A percentile compares a stretch with the other conserved stretches of the same genome.
Conservation (phyloP, 139 green algal species). For the Zygnema cylindricum region DNA sequence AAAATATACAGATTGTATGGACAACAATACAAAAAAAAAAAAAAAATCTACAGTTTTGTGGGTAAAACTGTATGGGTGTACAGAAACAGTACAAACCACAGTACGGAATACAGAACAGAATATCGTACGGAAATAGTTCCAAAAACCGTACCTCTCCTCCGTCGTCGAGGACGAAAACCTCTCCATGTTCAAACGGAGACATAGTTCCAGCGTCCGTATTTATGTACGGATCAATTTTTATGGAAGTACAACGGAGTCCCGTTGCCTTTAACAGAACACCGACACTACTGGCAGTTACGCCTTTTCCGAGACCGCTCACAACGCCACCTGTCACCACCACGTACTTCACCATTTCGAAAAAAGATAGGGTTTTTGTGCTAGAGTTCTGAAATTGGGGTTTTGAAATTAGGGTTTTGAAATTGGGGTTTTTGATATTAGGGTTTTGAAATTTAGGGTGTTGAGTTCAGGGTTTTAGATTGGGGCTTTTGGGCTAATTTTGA, state of each 20-base stretch:
- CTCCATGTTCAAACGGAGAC: conserved; percentile 99
- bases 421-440: too few relatives aligned
- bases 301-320: conserved; percentile 95
- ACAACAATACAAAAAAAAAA: too few relatives aligned
- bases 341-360: conserved; percentile 95
- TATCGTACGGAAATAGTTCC: too few relatives aligned
- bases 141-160: conserved; percentile 84
- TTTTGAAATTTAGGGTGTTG: too few relatives aligned
- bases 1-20: too few relatives aligned
- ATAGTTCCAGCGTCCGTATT: conserved; percentile 99
- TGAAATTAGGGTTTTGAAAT: too few relatives aligned
- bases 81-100: conserved; percentile 9
- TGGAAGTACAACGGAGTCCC: conserved; percentile 89
- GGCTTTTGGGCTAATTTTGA: too few relatives aligned
- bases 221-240: conserved; percentile 99
- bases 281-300: conserved; percentile 93
- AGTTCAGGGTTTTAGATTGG: too few relatives aligned
- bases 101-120: too few relatives aligned
- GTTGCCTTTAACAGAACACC: conserved; percentile 94
- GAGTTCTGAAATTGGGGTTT: too few relatives aligned
- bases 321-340: conserved; percentile 96
- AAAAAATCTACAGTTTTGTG: too few relatives aligned
- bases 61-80: neutral
- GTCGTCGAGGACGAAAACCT: conserved; percentile 99
- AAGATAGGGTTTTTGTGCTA: too few relatives aligned